A percentile compares a stretch with the other conserved stretches of the same genome.
Evolutionary conservation across 768 basidiomycete genomes (phyloP).

Genomic region (Calvatia gigantea): DNA sequence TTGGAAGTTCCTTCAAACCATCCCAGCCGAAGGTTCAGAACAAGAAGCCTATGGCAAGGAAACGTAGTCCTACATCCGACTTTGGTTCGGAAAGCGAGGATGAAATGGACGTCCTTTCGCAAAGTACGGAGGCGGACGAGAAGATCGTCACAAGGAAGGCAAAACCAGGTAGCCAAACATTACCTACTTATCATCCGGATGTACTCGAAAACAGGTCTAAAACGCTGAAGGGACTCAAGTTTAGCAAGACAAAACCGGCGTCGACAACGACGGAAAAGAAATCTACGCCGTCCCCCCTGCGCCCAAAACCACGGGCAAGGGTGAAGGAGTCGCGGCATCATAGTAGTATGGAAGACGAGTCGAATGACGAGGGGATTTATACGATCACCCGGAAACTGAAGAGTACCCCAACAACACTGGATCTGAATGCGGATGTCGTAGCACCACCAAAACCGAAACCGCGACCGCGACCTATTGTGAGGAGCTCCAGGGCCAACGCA

Average conservation of each 20-base stretch:
- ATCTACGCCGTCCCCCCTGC: slow-evolving; percentile 1
- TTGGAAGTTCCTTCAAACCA: slow-evolving; percentile 4
- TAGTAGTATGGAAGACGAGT: background rate
- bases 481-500: background rate
- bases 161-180: slow-evolving; percentile 8
- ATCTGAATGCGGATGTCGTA: background rate
- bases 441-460: background rate
- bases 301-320: background rate
- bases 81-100: slow-evolving; percentile 11
- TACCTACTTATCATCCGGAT: slow-evolving; percentile 14
- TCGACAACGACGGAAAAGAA: background rate
- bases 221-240: slow-evolving; percentile 24
- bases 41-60: background rate
- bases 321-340: background rate
- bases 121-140: slow-evolving; percentile 6
- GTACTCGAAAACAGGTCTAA: background rate
- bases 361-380: background rate
- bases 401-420: background rate
- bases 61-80: background rate
- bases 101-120: slow-evolving; percentile 22
- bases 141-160: slow-evolving; percentile 13
- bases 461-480: background rate
- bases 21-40: background rate
- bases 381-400: background rate
- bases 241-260: slow-evolving; percentile 30